Percentiles rank a stretch among this genome's conserved stretches.
Evolutionary conservation across 805 yeast genomes (phyloP).

Genomic region (Starmerella bombi): DNA sequence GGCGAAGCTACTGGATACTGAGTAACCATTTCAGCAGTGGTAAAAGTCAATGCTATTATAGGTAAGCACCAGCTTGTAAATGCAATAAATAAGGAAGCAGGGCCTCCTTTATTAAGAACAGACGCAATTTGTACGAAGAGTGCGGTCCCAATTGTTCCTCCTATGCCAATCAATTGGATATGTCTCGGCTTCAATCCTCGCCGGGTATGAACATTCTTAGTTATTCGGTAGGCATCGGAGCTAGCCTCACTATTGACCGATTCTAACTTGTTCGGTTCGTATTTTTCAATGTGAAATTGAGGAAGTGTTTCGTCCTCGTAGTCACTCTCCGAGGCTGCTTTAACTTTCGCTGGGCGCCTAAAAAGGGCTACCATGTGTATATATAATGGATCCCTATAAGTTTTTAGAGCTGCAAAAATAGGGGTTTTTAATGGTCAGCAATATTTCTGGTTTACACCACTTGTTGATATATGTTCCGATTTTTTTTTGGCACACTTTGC

Average conservation of each 20-base stretch:
- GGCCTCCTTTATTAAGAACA: conserved; percentile 54
- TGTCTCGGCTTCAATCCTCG: conserved; percentile 53
- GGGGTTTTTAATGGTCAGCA: no score
- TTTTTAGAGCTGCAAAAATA: no score
- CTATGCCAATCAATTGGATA: conserved; percentile 24
- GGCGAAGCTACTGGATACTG: conserved; percentile 68
- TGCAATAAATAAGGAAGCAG: conserved; percentile 51
- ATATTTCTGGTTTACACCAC: no score
- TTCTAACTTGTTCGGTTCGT: conserved; percentile 1
- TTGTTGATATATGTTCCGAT: no score
- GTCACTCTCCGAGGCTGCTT: no score
- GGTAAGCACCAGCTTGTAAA: conserved; percentile 60
- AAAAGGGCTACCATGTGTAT: not conserved
- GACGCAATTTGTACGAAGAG: conserved; percentile 23
- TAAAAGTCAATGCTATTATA: conserved; percentile 49
- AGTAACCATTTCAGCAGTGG: conserved; percentile 69
- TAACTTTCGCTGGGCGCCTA: not conserved
- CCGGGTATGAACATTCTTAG: conserved; percentile 25
- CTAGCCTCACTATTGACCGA: not conserved
- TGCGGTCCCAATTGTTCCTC: conserved; percentile 23
- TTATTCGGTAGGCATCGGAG: not conserved
- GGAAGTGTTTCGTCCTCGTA: conserved; percentile 5
- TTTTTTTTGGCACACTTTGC: no score
- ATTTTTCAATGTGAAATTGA: not conserved
- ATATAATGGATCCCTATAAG: not conserved